Evolutionary conservation across 1,139 yeast species (phyloP), one percentile per base, ranked within the genome.

Genomic region (Debaryomyces udenii): DNA sequence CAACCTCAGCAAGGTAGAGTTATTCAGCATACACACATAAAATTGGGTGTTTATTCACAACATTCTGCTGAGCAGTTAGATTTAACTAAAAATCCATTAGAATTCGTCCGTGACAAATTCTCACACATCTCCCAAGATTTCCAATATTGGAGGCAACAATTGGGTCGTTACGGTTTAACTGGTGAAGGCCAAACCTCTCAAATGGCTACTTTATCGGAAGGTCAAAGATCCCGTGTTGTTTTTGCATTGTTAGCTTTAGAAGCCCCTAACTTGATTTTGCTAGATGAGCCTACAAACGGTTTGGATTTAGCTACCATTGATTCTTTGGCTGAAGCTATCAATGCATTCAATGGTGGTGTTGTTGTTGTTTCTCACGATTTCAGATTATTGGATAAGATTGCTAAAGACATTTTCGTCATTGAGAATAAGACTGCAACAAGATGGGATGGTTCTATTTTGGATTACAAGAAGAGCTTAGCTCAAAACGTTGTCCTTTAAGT

Each of bases 251-350:
- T 93, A 59, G 99, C 99, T 37, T 79, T 93, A 55, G 98, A 93
- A 72, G 77, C 86, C 51, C 99, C 99, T 61, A 93, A 93, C 72
- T 88, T 93, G 70, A 78, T 93, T 59, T 76, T 93, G 63, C 78
- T 93, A 73, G 99, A 93, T 76, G 99, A 94, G 83, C 99, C 99
- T 80, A 93, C 99, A 56, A 93, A 93, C 80, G 99, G 98, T 80
- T 79, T 94, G 70, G 99, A 94, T 76, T 91, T 94, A 58, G 88
- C 97, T 59, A 91, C 99, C 37, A 93, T 93, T 62, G 99, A 94
- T 71, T 93, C 99, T 33, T 78, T 93, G 61, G 99, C 98, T 43
- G 96, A 86, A 45, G 99, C 99, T 49, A 91, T 94, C 63, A 83
- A 89, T 54, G 86, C 81, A 31, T 94, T 87, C 77, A 87, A 84